Evolutionary conservation across 208 protist genomes (phyloP), one percentile per base, ranked within the genome.

Genomic region (Acanthamoeba sp.): DNA sequence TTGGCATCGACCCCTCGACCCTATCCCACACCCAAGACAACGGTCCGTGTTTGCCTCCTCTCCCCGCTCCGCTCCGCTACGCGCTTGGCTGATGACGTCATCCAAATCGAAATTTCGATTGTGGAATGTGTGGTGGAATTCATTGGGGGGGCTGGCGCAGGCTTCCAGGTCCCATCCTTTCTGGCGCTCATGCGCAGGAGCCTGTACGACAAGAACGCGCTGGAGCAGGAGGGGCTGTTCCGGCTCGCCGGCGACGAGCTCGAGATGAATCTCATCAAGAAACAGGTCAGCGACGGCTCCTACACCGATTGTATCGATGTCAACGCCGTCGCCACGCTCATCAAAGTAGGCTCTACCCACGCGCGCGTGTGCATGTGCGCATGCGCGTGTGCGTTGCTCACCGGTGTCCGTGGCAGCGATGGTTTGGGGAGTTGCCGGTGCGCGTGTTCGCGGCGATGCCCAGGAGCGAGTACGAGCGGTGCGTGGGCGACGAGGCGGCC

Each of bases 171-270:
- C 1, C 73, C 73, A 24, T 12, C 22, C 0, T 40, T 84, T 52
- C 38, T 84, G 73, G 73, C 73, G 27, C 73, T 45, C 16, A 40
- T 84, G 40, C 73, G 73, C 9, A 40, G 42, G 32, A 50, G 3
- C 24, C 38, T 84, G 73, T 84, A 45, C 40, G 73, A 40, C 0
- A 84, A 84, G 32, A 50, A 84, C 24, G 73, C 38, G 24, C 24
- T 84, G 40, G 32, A n/a, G 20, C 38, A 84, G 29, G 73, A 84
- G 73, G 73, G 73, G 9, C 32, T 84, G 24, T 84, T 84, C 73
- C 32, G 73, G 27, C 73, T 84, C 10, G 73, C 73, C 20, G 73
- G 73, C 40, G 73, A 84, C 73, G 73, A 84, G 73, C 22, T 84
- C 27, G 38, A 52, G 38, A 84, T 84, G 73, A 84, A 84, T 24